Evolutionary conservation across 257 asterid species (phyloP), one percentile per base, ranked within the genome.

Genomic region (Gardenia jasminoides): DNA sequence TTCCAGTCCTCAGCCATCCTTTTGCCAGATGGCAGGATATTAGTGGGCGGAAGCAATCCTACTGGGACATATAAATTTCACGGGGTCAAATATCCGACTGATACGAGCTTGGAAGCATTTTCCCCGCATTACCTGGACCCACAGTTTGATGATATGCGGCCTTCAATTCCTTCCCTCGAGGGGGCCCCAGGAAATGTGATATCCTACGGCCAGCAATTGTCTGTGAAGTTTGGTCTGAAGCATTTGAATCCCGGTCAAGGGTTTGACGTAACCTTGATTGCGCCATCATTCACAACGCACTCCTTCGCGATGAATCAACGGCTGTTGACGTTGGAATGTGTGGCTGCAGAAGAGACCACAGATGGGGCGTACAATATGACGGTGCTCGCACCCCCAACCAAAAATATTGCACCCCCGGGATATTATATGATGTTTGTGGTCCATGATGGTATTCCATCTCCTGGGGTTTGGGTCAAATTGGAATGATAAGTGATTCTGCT

Each of bases 11-110:
- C 98, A 0, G 90, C 98, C 0, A 85, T 80, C 0, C 33, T 94
- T 3, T 66, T 93, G 87, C 91, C 93, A 77, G 96, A 91, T 83
- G 98, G 97, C 52, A 87, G 94, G 28, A 71, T 94, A 10, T 46
- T 94, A 87, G 98, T 94, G 89, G 97, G 98, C n/a, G 98, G 98
- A 36, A 94, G 97, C 75, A 94, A 94, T 46, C 97, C 97, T 1
- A 96, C 92, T 79, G 73, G 79, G 62, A 74, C 43, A 85, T 94
- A 94, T 88, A 85, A 87, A 80, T 92, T 91, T 78, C 81, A 91
- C 0, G 85, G 88, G 62, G 91, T 87, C 9, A 67, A 22, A 85
- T 92, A 86, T 83, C 97, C 97, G 7, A 94, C 98, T 0, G 93
- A 92, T 7, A 75, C 92, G 64, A 90, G 94, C 50, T n/a, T 92